Conservation (phyloP, 768 basidiomycete genomes). For the Phylloporus sp. region DNA sequence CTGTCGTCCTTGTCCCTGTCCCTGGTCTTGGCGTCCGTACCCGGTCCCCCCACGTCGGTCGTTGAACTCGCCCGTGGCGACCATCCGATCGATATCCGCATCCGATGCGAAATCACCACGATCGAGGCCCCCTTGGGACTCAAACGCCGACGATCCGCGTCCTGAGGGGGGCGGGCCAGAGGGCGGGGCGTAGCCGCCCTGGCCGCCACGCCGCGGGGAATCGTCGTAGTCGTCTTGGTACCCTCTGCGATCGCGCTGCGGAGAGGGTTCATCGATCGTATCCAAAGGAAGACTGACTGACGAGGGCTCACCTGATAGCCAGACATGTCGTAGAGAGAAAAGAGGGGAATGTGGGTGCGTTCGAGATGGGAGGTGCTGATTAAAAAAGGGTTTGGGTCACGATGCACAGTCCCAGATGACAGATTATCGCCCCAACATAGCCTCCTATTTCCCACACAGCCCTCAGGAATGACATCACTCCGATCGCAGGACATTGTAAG, state of each 20-base stretch:
- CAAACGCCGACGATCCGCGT: not conserved
- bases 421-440: not conserved
- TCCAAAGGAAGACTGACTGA: no score
- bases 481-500: not conserved
- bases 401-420: not conserved
- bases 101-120: slow-evolving; percentile 29
- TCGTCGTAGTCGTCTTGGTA: not conserved
- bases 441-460: slow-evolving; percentile 1
- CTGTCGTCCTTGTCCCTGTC: not conserved
- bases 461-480: not conserved
- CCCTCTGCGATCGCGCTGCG: not conserved
- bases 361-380: no score
- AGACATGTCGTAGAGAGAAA: slow-evolving; percentile 10
- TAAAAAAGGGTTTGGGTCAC: not conserved
- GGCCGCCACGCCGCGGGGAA: no score
- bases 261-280: no score
- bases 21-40: not conserved
- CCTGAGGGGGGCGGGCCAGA: slow-evolving; percentile 2
- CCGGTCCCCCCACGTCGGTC: not conserved
- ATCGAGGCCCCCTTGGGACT: slow-evolving; percentile 14
- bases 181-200: not conserved
- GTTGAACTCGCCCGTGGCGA: slow-evolving; percentile 14
- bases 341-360: no score
- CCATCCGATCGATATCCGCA: slow-evolving; percentile 21
- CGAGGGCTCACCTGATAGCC: no score